Percentiles rank a stretch among this genome's conserved stretches.
phyloP scores from a whole-genome alignment of 805 yeast species.

The Clavispora vitiphila region DNA sequence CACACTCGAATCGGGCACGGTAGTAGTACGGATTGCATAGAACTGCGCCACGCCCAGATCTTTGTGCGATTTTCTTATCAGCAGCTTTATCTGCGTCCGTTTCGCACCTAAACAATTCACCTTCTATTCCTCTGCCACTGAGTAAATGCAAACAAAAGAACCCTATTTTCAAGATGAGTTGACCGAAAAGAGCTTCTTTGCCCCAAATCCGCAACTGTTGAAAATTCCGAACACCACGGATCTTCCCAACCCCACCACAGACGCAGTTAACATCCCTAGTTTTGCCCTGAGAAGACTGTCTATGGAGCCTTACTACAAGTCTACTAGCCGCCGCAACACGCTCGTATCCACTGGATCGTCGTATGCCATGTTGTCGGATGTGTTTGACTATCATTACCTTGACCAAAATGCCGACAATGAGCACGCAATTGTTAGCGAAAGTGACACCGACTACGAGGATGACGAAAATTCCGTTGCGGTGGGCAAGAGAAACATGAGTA shows the following conservation, averaged over 20 bases:
- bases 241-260: not conserved
- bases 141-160: constrained; percentile 11
- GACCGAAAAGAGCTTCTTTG: constrained; percentile 5
- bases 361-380: constrained; percentile 13
- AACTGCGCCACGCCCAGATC: no score
- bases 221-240: constrained; percentile 11
- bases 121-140: not conserved
- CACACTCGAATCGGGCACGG: no score
- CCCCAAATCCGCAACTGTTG: constrained; percentile 3
- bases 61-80: constrained; percentile 1
- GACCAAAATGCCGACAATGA: constrained; percentile 5
- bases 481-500: not conserved
- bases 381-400: constrained; percentile 13
- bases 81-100: not conserved
- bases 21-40: no score
- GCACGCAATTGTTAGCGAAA: constrained; percentile 13
- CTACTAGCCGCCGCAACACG: constrained; percentile 2
- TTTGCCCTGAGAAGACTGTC: constrained; percentile 11
- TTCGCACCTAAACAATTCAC: not conserved
- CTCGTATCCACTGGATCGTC: constrained; percentile 8
- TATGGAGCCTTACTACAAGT: constrained; percentile 14
- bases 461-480: not conserved
- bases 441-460: constrained; percentile 14
- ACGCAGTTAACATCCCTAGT: not conserved
- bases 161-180: constrained; percentile 14